Evolutionary conservation across 2,329 filamentous ascomycete genomes (phyloP), one percentile per base, ranked within the genome.

Genomic region (Aspergillus ibericus): DNA sequence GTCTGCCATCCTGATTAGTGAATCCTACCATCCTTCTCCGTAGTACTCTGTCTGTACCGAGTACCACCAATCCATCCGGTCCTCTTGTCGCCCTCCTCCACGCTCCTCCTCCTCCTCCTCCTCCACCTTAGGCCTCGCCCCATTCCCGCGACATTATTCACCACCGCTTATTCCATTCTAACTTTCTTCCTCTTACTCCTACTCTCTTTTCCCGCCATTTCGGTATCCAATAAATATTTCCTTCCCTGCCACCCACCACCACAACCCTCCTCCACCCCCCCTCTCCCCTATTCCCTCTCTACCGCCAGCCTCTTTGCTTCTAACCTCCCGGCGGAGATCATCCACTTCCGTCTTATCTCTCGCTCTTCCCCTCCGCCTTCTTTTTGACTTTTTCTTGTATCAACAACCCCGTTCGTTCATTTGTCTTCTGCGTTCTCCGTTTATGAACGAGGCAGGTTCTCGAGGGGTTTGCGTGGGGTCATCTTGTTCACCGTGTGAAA

Each of bases 361-460:
- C 38, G 35, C 35, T 48, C 25, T 22, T 44, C 56, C 32, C 16
- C 36, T 18, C 48, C 47, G 29, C 55, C 36, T 52, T 48, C 44
- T 15, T 48, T 53, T 42, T 44, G n/a, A 10, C 40, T 36, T 44
- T 20, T 32, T 44, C 15, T 32, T n/a, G 25, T 16, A 15, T 20
- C 15, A 32, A 25, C 44, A 32, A 32, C n/a, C 25, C 15, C 44
- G 27, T 32, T 7, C 35, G 42, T 35, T 53, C 50, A 22, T 53
- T 40, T 40, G 8, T 27, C 7, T 38, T 15, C 32, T 53, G 22
- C 50, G n/a, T 32, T 32, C 36, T 29, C 9, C 50, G 27, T 44
- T 53, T 25, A 53, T 68, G 66, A 59, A 56, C 59, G 59, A 48
- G 54, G 47, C 50, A 42, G 29, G 46, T 42, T 22, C 48, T 38